Evolutionary conservation across 106 monocot genomes (phyloP).

Genomic region (Cymbidium sinense): DNA sequence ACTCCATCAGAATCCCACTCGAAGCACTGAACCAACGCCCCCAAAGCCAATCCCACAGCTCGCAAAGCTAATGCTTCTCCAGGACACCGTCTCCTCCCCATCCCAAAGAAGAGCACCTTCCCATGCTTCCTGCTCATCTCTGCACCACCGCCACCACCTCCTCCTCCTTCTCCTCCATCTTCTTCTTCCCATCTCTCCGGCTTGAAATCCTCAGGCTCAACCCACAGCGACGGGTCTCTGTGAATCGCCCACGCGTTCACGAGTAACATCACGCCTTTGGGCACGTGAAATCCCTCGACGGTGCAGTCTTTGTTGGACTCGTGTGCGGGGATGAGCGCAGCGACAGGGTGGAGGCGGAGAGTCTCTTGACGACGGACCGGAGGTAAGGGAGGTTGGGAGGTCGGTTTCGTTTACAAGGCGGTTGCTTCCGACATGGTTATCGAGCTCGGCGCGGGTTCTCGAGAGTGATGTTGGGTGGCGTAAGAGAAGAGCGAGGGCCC

Average conservation of each 20-base stretch:
- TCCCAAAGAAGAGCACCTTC: conserved; percentile 22
- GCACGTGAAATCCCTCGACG: conserved; percentile 9
- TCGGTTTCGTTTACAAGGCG: conserved; percentile 10
- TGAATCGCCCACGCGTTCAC: conserved; percentile 17
- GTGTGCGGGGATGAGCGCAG: conserved; percentile 9
- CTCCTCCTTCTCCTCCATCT: too few species aligned
- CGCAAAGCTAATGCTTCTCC: conserved; percentile 18
- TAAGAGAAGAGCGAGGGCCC: conserved; percentile 30
- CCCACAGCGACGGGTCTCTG: conserved; percentile 9
- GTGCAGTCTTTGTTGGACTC: conserved; percentile 13
- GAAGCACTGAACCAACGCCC: conserved; percentile 28
- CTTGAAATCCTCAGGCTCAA: neutral
- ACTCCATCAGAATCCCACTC: conserved; percentile 19
- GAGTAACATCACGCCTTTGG: conserved; percentile 6
- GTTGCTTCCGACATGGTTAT: neutral
- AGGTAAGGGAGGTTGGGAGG: conserved; percentile 13
- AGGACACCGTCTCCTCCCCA: conserved; percentile 38
- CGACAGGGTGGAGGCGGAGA: conserved; percentile 11
- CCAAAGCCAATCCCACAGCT: conserved; percentile 9
- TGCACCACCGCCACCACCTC: too few species aligned
- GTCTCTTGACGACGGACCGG: conserved; percentile 12
- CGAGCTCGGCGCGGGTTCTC: conserved; percentile 20
- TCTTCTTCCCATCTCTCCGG: conserved; percentile 14
- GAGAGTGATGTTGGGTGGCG: conserved; percentile 13
- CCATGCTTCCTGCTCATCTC: neutral